Base-by-base conservation (phyloP, 129 eudicot species). In the Heracleum sosnowskyi region DNA sequence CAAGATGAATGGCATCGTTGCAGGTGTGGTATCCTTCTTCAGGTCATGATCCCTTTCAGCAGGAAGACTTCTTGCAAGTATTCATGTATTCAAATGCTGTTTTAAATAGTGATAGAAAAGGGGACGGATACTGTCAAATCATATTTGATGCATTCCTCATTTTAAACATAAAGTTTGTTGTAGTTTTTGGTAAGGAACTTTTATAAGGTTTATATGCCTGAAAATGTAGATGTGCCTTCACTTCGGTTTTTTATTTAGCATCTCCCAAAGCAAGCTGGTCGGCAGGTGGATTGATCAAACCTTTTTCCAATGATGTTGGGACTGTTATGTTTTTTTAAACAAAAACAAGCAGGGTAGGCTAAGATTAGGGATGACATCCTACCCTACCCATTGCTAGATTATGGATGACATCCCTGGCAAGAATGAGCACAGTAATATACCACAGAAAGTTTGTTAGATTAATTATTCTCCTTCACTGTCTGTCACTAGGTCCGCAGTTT, bases 11-110 rank as follows among this genome's bases (percentile, higher is more conserved):
- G 79, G 85, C 86, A 80, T 85, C 79, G 24, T 85, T 90, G 69
- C 92, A 94, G 98, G 98, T 94, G 74, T 94, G 98, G 98, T 91
- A 94, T 86, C 98, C 98, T 73, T 95, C 98, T 87, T 85, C 91
- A 82, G 98, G 93, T 76, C 90, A 76, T 55, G 91, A 95, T 76
- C 92, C 90, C 80, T 95, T 87, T 85, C 89, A 95, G 85, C 98
- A 95, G 91, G 98, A 95, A 83, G 98, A 90, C 73, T 95, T 95
- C 84, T 88, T 95, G 87, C 98, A 95, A 97, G 98, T 95, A 87
- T 74, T 69, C n/a, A n/a, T 31, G 31, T 78, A 24, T 66, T 69
- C 55, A 22, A 4, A 53, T 18, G 1, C 41, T 36, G 41, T 82
- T 70, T 76, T 2, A 12, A 12, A 29, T 33, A 46, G 8, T 46